Evolutionary conservation across 164 flowering plant species (phyloP).

Genomic region (Saururus chinensis): DNA sequence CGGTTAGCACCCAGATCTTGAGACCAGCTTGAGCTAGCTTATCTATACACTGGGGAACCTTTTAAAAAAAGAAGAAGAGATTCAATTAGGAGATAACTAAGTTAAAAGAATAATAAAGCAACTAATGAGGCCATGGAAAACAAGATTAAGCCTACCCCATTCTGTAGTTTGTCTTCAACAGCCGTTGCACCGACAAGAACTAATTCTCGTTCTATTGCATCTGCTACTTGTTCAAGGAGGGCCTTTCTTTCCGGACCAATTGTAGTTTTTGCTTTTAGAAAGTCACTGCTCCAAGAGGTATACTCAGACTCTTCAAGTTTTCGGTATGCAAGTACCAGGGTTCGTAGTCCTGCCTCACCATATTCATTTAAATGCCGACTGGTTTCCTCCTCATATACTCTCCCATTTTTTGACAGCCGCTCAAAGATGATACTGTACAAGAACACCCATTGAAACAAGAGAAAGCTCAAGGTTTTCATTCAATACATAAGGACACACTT

Average conservation of each 20-base stretch:
- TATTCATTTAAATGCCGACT: conserved; percentile 79
- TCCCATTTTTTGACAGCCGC: conserved; percentile 72
- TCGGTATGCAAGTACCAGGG: conserved; percentile 83
- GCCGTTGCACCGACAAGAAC: conserved; percentile 97
- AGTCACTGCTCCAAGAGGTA: conserved; percentile 74
- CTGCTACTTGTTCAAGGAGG: conserved; percentile 70
- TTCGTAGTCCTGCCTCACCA: conserved; percentile 95
- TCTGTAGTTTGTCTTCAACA: conserved; percentile 95
- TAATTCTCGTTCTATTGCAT: conserved; percentile 80
- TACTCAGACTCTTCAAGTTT: conserved; percentile 82
- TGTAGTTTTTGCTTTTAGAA: conserved; percentile 65
- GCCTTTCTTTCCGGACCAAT: conserved; percentile 78
- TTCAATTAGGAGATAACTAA: background rate
- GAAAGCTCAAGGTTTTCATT: no score
- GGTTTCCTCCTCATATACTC: conserved; percentile 57
- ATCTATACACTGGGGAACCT: conserved; percentile 99
- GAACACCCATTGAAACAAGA: background rate
- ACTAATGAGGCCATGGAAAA: background rate
- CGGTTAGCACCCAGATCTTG: conserved; percentile 97
- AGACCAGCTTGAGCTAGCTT: conserved; percentile 99
- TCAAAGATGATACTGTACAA: conserved; percentile 88
- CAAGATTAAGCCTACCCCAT: conserved; percentile 49
- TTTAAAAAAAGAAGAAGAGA: conserved; percentile 6
- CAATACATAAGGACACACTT: background rate
- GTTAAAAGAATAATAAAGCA: background rate